A percentile compares a stretch with the other conserved stretches of the same genome.
Evolutionary conservation across 345 rosid species (phyloP).

Genomic region (Capsella bursapastoris): DNA sequence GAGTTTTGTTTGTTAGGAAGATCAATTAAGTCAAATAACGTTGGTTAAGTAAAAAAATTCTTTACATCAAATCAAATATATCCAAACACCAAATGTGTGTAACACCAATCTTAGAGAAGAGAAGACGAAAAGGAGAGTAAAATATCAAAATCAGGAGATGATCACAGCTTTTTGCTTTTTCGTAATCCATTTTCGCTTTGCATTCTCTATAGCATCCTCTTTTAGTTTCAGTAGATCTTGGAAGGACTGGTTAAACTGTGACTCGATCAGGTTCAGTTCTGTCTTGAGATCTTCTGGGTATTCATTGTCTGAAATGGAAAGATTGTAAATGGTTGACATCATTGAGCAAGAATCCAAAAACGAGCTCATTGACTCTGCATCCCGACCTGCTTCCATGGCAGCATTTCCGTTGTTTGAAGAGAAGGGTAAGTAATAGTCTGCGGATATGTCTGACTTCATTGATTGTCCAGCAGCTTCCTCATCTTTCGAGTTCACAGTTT

Average conservation of each 20-base stretch:
- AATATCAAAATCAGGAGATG: constrained; percentile 34
- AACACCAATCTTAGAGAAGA: not conserved
- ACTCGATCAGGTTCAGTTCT: constrained; percentile 58
- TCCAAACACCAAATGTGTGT: constrained; percentile 27
- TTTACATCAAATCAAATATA: constrained; percentile 44
- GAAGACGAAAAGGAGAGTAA: constrained; percentile 16
- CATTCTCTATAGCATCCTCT: constrained; percentile 68
- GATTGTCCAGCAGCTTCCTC: constrained; percentile 46
- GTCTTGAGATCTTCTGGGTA: constrained; percentile 53
- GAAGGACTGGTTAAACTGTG: constrained; percentile 59
- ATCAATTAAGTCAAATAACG: not conserved
- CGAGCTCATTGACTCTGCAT: constrained; percentile 45
- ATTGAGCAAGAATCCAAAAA: constrained; percentile 52
- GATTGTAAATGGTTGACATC: constrained; percentile 49
- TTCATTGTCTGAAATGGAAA: constrained; percentile 49
- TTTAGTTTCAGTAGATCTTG: constrained; percentile 66
- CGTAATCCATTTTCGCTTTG: constrained; percentile 63
- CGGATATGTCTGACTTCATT: constrained; percentile 53
- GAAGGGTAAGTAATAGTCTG: constrained; percentile 53
- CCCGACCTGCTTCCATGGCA: constrained; percentile 39
- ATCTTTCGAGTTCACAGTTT: constrained; percentile 33
- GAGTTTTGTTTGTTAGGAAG: not conserved
- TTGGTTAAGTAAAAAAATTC: constrained; percentile 19
- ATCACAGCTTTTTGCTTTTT: constrained; percentile 50
- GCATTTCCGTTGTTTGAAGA: constrained; percentile 37